Evolutionary conservation across 129 eudicot species (phyloP).

Genomic region (Sambucus nigra): DNA sequence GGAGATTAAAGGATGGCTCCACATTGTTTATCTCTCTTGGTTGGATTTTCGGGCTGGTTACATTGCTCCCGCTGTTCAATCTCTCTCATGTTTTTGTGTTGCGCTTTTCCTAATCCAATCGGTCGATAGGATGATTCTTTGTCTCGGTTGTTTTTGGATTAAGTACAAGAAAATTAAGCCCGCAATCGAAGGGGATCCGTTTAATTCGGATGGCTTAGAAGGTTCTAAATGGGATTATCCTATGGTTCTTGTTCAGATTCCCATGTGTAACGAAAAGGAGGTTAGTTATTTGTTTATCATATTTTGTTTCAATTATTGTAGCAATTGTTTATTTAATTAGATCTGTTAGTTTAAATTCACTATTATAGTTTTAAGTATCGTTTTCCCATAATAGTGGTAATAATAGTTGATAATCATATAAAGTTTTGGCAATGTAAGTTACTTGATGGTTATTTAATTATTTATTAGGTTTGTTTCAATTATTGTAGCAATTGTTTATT

Average conservation of each 20-base stretch:
- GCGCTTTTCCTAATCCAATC: constrained; percentile 35
- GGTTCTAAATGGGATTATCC: constrained; percentile 15
- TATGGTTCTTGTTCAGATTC: constrained; percentile 43
- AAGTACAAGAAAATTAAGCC: constrained; percentile 30
- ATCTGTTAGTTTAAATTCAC: not conserved
- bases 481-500: too few relatives aligned
- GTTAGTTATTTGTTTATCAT: constrained; percentile 3
- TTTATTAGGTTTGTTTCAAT: too few relatives aligned
- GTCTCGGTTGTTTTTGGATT: constrained; percentile 40
- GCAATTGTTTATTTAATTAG: too few relatives aligned
- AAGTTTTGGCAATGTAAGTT: too few relatives aligned
- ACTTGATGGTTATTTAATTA: too few relatives aligned
- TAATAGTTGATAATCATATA: too few relatives aligned
- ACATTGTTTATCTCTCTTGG: constrained; percentile 27
- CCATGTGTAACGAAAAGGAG: constrained; percentile 41
- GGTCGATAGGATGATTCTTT: constrained; percentile 29
- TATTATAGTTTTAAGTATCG: constrained; percentile 7
- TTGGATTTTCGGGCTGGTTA: constrained; percentile 26
- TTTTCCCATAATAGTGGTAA: too few relatives aligned
- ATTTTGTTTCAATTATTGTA: not conserved
- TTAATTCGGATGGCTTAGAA: constrained; percentile 18
- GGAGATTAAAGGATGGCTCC: constrained; percentile 16
- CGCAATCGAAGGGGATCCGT: constrained; percentile 13
- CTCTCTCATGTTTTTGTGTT: constrained; percentile 26
- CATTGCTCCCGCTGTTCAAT: constrained; percentile 28